These are phyloP conservation scores for Plasmodium vinckei DNA, from an alignment of 169 alveolate genomes.

Conservation along the genomic window DNA sequence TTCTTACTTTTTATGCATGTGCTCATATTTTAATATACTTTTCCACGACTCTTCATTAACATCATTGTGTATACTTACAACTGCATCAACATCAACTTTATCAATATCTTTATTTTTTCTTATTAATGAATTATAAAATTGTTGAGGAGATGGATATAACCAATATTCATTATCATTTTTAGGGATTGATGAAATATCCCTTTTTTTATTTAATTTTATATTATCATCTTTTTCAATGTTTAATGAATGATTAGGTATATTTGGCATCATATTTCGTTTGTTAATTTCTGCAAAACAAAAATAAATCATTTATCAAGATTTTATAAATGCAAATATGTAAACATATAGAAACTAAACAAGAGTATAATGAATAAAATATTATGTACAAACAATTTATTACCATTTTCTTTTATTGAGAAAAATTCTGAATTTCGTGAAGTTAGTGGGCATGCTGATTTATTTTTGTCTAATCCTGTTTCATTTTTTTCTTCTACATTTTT, in stretches of 20 bases:
- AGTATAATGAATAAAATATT: background rate
- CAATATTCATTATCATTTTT: conserved; percentile 77
- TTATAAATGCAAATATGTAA: too few relatives aligned
- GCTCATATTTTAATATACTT: conserved; percentile 86
- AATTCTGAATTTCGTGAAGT: background rate
- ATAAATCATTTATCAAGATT: too few relatives aligned
- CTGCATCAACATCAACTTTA: conserved; percentile 82
- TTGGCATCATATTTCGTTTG: conserved; percentile 74
- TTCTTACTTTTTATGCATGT: conserved; percentile 77
- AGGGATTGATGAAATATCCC: conserved; percentile 57
- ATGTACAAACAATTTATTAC: conserved; percentile 1
- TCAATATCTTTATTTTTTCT: conserved; percentile 82
- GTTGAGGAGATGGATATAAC: conserved; percentile 91
- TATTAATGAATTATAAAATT: conserved; percentile 87
- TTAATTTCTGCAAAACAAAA: conserved; percentile 24
- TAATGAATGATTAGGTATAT: conserved; percentile 41
- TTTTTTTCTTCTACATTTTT: conserved; percentile 17
- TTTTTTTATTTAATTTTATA: conserved; percentile 28
- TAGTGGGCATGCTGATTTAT: conserved; percentile 52
- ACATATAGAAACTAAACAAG: background rate
- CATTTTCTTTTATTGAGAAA: conserved; percentile 4
- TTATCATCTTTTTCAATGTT: background rate
- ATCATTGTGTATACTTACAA: conserved; percentile 86
- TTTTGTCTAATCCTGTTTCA: background rate
- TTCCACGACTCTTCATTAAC: conserved; percentile 90